Percentiles rank a stretch among this genome's conserved stretches.
Conservation (phyloP, 306 rosid species). For the Dicorynia guianensis region DNA sequence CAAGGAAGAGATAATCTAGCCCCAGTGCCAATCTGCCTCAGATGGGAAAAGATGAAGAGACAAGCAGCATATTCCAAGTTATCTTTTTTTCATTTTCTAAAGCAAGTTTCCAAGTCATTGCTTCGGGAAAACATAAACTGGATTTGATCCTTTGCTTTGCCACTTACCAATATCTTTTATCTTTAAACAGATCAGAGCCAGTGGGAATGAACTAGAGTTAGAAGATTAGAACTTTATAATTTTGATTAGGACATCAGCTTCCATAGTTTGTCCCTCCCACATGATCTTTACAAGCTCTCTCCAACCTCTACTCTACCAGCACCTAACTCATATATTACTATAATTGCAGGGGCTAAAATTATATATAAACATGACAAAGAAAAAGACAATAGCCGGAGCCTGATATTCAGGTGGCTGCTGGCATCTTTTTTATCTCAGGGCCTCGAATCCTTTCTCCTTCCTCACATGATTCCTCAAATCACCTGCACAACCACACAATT, state of each 20-base stretch:
- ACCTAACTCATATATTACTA: slow-evolving; percentile 50
- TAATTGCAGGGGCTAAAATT: slow-evolving; percentile 48
- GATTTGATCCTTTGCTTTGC: slow-evolving; percentile 59
- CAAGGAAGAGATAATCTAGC: slow-evolving; percentile 34
- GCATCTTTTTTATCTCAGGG: slow-evolving; percentile 58
- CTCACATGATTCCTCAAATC: slow-evolving; percentile 77
- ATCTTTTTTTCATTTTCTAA: slow-evolving; percentile 2
- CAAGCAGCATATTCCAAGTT: slow-evolving; percentile 42
- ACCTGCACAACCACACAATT: slow-evolving; percentile 68
- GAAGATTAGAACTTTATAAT: slow-evolving; percentile 54
- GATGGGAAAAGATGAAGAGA: slow-evolving; percentile 34
- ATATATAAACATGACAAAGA: slow-evolving; percentile 57
- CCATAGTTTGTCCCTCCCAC: slow-evolving; percentile 36
- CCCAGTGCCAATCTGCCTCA: slow-evolving; percentile 29
- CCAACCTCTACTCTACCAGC: slow-evolving; percentile 51
- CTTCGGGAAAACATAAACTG: slow-evolving; percentile 31
- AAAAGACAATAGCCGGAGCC: slow-evolving; percentile 59
- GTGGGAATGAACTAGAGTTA: slow-evolving; percentile 35
- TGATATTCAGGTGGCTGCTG: slow-evolving; percentile 39
- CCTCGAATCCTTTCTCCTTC: slow-evolving; percentile 65
- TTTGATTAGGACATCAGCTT: slow-evolving; percentile 51
- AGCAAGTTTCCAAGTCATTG: slow-evolving; percentile 44
- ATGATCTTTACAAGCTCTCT: slow-evolving; percentile 55
- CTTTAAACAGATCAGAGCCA: slow-evolving; percentile 27
- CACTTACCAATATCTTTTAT: slow-evolving; percentile 28